Percentiles rank a stretch among this genome's conserved stretches.
Evolutionary conservation across 495 filamentous ascomycete species (phyloP).

Genomic region (Penicillium coffeae): DNA sequence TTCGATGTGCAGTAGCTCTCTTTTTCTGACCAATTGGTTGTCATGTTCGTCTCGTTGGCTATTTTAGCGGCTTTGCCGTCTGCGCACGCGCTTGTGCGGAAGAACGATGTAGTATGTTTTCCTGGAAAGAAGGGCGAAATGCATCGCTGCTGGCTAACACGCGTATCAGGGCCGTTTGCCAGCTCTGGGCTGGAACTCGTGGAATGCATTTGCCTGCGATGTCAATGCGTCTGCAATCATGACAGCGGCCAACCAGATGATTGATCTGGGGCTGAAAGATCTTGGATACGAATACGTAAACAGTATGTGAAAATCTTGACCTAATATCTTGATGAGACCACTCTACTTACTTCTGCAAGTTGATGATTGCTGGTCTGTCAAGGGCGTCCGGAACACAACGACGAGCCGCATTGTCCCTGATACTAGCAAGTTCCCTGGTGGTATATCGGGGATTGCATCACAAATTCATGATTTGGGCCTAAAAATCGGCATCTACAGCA

Average conservation of each 20-base stretch:
- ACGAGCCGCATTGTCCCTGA: slow-evolving; percentile 53
- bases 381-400: slow-evolving; percentile 42
- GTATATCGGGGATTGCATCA: slow-evolving; percentile 55
- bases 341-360: too few relatives aligned
- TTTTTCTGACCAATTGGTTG: not conserved
- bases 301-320: too few relatives aligned
- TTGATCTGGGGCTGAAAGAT: slow-evolving; percentile 53
- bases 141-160: too few relatives aligned
- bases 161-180: slow-evolving; percentile 47
- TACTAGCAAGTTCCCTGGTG: slow-evolving; percentile 55
- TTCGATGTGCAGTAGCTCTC: not conserved
- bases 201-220: slow-evolving; percentile 58
- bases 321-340: too few relatives aligned
- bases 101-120: slow-evolving; percentile 25
- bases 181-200: slow-evolving; percentile 59
- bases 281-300: slow-evolving; percentile 67
- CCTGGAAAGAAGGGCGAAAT: not conserved
- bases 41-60: slow-evolving; percentile 12
- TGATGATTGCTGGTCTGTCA: slow-evolving; percentile 63
- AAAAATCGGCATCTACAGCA: slow-evolving; percentile 64
- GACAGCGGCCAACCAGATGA: slow-evolving; percentile 46
- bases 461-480: slow-evolving; percentile 57
- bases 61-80: slow-evolving; percentile 15
- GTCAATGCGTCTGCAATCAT: slow-evolving; percentile 51
- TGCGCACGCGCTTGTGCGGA: slow-evolving; percentile 23